phyloP scores from a whole-genome alignment of 169 alveolate genomes.

The Hepatocystis sp. region DNA sequence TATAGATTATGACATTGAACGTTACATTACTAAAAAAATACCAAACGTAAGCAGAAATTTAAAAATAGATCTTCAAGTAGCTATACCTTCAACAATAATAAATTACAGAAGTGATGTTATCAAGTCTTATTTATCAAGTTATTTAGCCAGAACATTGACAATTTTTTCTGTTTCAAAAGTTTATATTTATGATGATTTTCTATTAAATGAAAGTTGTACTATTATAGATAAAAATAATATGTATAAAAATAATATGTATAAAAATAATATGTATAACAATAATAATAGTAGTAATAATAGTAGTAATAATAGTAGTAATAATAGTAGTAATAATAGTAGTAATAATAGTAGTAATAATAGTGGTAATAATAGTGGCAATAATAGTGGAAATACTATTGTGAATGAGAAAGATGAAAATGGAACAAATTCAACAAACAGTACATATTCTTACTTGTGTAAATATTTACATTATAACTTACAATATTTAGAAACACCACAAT shows the following conservation, averaged over 20 bases:
- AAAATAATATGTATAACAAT: too few species aligned
- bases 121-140: slow-evolving; percentile 51
- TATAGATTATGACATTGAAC: slow-evolving; percentile 34
- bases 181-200: slow-evolving; percentile 55
- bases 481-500: slow-evolving; percentile 99
- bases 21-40: slow-evolving; percentile 17
- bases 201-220: neutral
- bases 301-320: neutral
- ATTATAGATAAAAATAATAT: neutral
- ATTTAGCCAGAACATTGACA: slow-evolving; percentile 60
- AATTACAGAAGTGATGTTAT: slow-evolving; percentile 65
- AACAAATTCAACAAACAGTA: neutral
- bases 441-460: slow-evolving; percentile 51
- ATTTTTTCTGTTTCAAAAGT: slow-evolving; percentile 48
- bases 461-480: slow-evolving; percentile 83
- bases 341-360: neutral
- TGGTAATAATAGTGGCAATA: neutral
- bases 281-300: too few species aligned
- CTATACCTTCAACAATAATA: slow-evolving; percentile 66
- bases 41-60: slow-evolving; percentile 68
- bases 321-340: neutral
- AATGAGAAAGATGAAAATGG: neutral
- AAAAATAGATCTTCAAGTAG: slow-evolving; percentile 31
- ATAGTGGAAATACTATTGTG: too few species aligned
- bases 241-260: neutral